Percentiles rank a stretch among this genome's conserved stretches.
Evolutionary conservation across 768 basidiomycete genomes (phyloP).

Genomic region (Phlebiopsis flavidoalba): DNA sequence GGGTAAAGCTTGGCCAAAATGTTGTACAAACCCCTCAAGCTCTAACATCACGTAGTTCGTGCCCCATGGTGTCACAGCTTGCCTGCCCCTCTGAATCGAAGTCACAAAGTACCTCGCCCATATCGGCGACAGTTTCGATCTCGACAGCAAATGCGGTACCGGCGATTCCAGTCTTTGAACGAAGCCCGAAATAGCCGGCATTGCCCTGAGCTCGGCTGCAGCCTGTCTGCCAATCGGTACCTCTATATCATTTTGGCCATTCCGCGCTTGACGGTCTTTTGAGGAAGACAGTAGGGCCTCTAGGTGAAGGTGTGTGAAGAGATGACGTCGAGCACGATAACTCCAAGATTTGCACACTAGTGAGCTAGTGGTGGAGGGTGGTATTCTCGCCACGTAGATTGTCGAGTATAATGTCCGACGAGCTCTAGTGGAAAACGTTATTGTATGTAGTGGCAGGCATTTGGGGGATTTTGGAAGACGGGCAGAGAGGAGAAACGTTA

Average conservation of each 20-base stretch:
- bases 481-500: neutral
- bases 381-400: neutral
- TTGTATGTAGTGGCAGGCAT: neutral
- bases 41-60: neutral
- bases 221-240: neutral
- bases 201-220: neutral
- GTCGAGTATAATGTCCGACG: neutral
- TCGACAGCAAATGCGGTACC: neutral
- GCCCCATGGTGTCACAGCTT: neutral
- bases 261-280: neutral
- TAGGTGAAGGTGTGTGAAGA: neutral
- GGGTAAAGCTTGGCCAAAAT: neutral
- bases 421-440: neutral
- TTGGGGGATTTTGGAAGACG: neutral
- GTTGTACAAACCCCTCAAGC: neutral
- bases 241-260: neutral
- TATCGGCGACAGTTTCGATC: neutral
- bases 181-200: neutral
- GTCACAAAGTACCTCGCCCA: neutral
- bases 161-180: neutral
- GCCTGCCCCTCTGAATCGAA: too few species aligned
- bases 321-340: neutral
- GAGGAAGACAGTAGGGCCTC: neutral
- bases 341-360: neutral
- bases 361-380: neutral